Conservation (phyloP, 768 basidiomycete species). For the Phanerochaete carnosa region DNA sequence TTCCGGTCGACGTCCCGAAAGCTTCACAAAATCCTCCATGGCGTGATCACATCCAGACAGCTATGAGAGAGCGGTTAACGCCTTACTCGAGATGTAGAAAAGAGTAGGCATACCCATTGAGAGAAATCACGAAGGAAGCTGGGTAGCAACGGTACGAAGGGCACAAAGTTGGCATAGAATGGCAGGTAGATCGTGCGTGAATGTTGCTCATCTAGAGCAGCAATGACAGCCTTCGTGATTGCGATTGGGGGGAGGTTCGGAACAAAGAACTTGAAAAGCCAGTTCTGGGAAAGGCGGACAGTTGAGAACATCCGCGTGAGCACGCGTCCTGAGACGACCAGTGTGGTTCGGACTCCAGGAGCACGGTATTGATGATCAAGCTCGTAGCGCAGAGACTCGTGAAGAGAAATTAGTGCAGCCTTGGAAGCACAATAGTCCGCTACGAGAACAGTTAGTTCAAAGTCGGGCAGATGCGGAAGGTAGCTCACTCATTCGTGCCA, state of each 20-base stretch:
- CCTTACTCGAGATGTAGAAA: not conserved
- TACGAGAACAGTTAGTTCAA: constrained; percentile 22
- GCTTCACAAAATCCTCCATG: constrained; percentile 68
- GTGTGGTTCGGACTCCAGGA: constrained; percentile 81
- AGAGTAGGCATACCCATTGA: constrained; percentile 57
- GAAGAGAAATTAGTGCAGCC: constrained; percentile 77
- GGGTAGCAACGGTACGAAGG: constrained; percentile 55
- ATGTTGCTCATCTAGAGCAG: constrained; percentile 78
- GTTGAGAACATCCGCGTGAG: constrained; percentile 76
- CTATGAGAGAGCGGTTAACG: constrained; percentile 32
- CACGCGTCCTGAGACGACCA: constrained; percentile 80
- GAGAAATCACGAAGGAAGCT: constrained; percentile 71
- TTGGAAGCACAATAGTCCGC: constrained; percentile 93
- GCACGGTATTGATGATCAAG: constrained; percentile 77
- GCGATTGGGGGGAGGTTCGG: constrained; percentile 71
- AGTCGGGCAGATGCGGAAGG: not conserved
- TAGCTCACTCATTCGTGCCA: constrained; percentile 71
- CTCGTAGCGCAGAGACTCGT: constrained; percentile 86
- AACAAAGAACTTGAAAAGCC: constrained; percentile 66
- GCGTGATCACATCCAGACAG: constrained; percentile 64
- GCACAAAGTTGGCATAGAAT: constrained; percentile 63
- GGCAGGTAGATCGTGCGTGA: constrained; percentile 69
- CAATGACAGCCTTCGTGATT: constrained; percentile 79
- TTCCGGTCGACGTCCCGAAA: constrained; percentile 54
- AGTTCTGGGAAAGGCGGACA: constrained; percentile 43